A percentile compares a stretch with the other conserved stretches of the same genome.
phyloP scores from a whole-genome alignment of 768 basidiomycete species.

The Psilocybe cubensis region DNA sequence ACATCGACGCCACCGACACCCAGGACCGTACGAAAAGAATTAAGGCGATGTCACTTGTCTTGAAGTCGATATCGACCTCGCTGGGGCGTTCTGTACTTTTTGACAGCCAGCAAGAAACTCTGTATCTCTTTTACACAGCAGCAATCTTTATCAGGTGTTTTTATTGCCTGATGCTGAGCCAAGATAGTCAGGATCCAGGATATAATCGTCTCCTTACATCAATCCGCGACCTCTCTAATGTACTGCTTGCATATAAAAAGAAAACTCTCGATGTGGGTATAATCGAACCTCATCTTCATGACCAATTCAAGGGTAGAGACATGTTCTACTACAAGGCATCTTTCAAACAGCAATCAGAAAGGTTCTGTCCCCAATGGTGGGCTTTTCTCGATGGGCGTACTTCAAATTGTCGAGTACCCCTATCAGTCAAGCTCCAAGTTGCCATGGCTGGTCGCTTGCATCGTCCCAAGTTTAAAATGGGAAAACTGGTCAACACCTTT shows the following conservation, averaged over 20 bases:
- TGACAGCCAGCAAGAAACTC: not conserved
- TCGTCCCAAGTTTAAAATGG: not conserved
- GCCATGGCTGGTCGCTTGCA: not conserved
- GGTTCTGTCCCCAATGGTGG: not conserved
- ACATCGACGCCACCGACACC: not conserved
- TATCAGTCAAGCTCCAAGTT: not conserved
- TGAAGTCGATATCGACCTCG: not conserved
- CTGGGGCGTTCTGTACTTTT: not conserved
- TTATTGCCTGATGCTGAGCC: not conserved
- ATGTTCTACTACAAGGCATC: not conserved
- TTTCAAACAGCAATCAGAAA: not conserved
- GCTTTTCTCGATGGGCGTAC: not conserved
- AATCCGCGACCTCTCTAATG: not conserved
- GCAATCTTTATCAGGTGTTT: not conserved
- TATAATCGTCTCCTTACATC: not conserved
- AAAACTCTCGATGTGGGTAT: not conserved
- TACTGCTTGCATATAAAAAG: not conserved
- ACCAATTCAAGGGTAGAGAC: not conserved
- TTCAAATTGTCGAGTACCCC: not conserved
- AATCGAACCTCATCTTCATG: not conserved
- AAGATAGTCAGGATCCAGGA: not conserved
- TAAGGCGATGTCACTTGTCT: not conserved
- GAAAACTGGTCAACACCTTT: not conserved
- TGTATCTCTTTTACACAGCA: not conserved
- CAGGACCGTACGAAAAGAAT: not conserved